Evolutionary conservation across 306 rosid species (phyloP), one percentile per base, ranked within the genome.

Genomic region (Rosa chinensis): DNA sequence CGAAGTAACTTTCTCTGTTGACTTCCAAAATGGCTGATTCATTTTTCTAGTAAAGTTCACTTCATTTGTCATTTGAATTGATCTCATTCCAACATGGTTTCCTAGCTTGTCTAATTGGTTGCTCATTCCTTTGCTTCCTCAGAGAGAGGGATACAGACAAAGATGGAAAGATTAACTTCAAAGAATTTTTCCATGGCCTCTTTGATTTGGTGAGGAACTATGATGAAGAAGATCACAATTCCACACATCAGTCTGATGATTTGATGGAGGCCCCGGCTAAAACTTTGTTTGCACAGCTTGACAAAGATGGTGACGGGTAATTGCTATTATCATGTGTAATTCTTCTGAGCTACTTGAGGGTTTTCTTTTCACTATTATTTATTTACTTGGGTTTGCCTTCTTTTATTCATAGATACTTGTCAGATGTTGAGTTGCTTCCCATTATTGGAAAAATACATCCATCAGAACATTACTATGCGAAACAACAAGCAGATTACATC

Each of bases 131-230:
- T 83, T 64, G 69, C 53, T 79, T 80, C 63, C 8, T 55, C 53
- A 95, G 99, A 82, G 99, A 95, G 83, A 90, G 98, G 74, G 99
- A 95, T 80, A 72, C 96, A 0, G 99, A 95, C 80, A 88, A 78
- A 86, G 99, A 95, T 78, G 99, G 91, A 76, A 95, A 90, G 89
- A 64, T 95, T 52, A 93, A 91, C 91, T 95, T 91, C 72, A 90
- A 95, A 73, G 98, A 95, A 84, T 95, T 95, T 87, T 95, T 93
- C 82, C 99, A 93, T 68, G 98, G 99, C 80, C 93, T 95, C 72
- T 95, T 95, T 88, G 99, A 95, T 87, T 85, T 93, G 90, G 99
- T 95, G 77, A 89, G 98, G 83, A 91, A 89, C 89, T 91, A 89
- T 75, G 97, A 91, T 10, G 99, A 88, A 52, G 92, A 95, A 84